phyloP scores from a whole-genome alignment of 2,329 filamentous ascomycete species.

The Colletotrichum tabaci region DNA sequence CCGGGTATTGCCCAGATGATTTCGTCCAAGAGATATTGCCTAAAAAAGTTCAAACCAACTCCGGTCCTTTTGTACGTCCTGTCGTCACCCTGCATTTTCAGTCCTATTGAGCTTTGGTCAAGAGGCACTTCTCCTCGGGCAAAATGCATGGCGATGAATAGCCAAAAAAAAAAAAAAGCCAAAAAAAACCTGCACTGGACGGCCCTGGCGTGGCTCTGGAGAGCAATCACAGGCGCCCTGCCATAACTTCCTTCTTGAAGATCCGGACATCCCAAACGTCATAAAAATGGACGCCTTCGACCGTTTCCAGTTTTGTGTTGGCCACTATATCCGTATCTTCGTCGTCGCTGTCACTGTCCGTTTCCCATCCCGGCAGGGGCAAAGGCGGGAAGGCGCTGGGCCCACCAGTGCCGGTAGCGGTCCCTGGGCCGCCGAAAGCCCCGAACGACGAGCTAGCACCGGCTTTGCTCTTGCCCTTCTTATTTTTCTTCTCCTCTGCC shows the following conservation, averaged over 20 bases:
- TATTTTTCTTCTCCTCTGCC: slow-evolving; percentile 47
- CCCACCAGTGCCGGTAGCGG: slow-evolving; percentile 28
- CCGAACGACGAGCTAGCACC: slow-evolving; percentile 13
- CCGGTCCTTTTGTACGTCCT: neutral
- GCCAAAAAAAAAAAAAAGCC: neutral
- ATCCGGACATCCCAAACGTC: slow-evolving; percentile 67
- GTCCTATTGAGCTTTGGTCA: no score
- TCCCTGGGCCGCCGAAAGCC: slow-evolving; percentile 35
- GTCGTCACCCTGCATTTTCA: neutral
- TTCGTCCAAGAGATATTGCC: slow-evolving; percentile 8
- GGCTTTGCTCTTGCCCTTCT: slow-evolving; percentile 45
- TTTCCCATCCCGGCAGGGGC: slow-evolving; percentile 47
- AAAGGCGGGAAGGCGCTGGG: slow-evolving; percentile 46
- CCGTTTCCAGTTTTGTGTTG: slow-evolving; percentile 54
- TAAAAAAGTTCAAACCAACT: slow-evolving; percentile 9
- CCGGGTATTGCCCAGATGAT: slow-evolving; percentile 25
- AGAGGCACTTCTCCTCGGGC: neutral
- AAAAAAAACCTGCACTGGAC: neutral
- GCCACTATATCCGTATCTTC: slow-evolving; percentile 46
- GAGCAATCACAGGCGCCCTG: slow-evolving; percentile 54
- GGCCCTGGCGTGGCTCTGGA: neutral
- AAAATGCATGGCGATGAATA: neutral
- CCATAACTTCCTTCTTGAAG: slow-evolving; percentile 70
- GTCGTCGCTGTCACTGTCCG: slow-evolving; percentile 53
- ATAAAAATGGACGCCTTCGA: slow-evolving; percentile 59